Evolutionary conservation across 2,329 filamentous ascomycete genomes (phyloP), one percentile per base, ranked within the genome.

Genomic region (Cordyceps cateniannulata): DNA sequence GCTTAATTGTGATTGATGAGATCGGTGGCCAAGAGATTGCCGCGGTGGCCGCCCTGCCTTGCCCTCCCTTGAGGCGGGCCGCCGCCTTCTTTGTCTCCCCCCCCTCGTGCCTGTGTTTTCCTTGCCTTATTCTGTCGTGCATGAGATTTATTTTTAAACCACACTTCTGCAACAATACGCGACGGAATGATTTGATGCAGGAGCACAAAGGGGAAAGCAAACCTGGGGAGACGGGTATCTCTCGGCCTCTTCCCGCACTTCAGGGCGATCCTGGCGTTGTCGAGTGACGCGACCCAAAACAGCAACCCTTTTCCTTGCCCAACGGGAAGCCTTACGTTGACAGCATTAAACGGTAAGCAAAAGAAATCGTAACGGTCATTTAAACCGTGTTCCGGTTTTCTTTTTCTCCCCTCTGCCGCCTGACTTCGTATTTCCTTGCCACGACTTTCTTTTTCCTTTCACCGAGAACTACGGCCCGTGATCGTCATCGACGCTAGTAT

Each of bases 111-210:
- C 50, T 48, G 38, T 54, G 20, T 60, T 47, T 56, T 35, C 27
- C 20, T 54, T 59, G 29, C 52, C 48, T 38, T 29, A 22, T 53
- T 62, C 49, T 60, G 55, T 52, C 38, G 32, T 54, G 27, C 48
- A 58, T 52, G 40, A 51, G 6, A 44, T 60, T 62, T 59, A 53
- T 62, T 62, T 56, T 55, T 59, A 59, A n/a, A 52, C 59, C 45
- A 51, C 52, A 52, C 35, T 35, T 27, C 40, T 16, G 42, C 57
- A 25, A 59, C 57, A 47, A 59, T 52, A 59, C 38, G 20, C 16
- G 8, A 45, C 42, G 8, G n/a, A 20, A 25, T 53, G 14, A 25
- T 53, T n/a, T n/a, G 38, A 45, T 53, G 57, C 48, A 59, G 57
- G 49, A 18, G 18, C 49, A 59, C 45, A 58, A 58, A 50, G 54